phyloP scores from a whole-genome alignment of 306 rosid genomes.

The Gastrolobium villosum region DNA sequence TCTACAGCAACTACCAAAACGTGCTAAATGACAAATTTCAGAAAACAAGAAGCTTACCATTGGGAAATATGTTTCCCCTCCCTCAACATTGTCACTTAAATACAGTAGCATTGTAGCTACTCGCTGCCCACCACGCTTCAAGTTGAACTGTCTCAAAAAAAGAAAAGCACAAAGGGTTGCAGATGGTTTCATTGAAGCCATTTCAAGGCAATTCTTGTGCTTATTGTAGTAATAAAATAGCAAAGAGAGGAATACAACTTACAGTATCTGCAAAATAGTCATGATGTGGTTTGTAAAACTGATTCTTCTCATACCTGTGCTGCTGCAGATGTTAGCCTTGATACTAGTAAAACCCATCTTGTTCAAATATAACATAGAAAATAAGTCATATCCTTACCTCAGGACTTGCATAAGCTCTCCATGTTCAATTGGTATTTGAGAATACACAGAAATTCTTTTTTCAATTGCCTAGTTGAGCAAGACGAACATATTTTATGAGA shows the following conservation, averaged over 20 bases:
- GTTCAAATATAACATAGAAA: slow-evolving; percentile 39
- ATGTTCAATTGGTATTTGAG: slow-evolving; percentile 92
- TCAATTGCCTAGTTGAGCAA: slow-evolving; percentile 84
- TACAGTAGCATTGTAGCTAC: slow-evolving; percentile 95
- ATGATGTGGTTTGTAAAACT: slow-evolving; percentile 93
- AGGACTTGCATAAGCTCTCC: slow-evolving; percentile 96
- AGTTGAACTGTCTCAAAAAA: slow-evolving; percentile 72
- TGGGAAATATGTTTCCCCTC: slow-evolving; percentile 99
- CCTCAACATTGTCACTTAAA: slow-evolving; percentile 90
- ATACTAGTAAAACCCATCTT: slow-evolving; percentile 39
- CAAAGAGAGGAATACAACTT: slow-evolving; percentile 53
- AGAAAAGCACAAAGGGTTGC: slow-evolving; percentile 23
- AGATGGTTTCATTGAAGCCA: slow-evolving; percentile 35
- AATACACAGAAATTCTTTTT: slow-evolving; percentile 90
- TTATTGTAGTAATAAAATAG: slow-evolving; percentile 24
- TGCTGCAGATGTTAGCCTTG: slow-evolving; percentile 88
- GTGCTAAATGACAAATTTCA: slow-evolving; percentile 40
- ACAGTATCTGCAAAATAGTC: slow-evolving; percentile 98
- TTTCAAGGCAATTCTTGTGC: slow-evolving; percentile 40
- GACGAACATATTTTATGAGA: slow-evolving; percentile 47
- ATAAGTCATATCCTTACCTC: slow-evolving; percentile 72
- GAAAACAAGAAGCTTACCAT: slow-evolving; percentile 61
- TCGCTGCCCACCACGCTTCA: slow-evolving; percentile 99
- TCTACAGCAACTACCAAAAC: slow-evolving; percentile 34
- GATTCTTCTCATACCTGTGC: slow-evolving; percentile 94